These are phyloP conservation scores for Paxillus rubicundulus DNA, from an alignment of 768 basidiomycete genomes.

Conservation along the genomic window DNA sequence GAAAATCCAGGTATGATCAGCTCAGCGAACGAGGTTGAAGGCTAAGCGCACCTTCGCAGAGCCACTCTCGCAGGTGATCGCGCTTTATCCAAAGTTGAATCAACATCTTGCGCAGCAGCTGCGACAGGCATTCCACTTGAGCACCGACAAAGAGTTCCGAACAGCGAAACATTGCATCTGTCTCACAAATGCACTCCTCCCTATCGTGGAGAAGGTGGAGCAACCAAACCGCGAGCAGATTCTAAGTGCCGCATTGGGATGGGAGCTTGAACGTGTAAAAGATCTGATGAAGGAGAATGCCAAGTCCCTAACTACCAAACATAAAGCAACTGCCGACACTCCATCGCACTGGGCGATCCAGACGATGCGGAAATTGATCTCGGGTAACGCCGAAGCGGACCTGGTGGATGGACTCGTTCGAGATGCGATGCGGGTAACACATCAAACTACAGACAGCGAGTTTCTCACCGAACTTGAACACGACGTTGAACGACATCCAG, in stretches of 20 bases:
- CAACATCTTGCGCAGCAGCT: neutral
- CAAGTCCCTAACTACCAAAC: neutral
- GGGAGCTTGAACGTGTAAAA: neutral
- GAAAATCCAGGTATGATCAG: constrained; percentile 4
- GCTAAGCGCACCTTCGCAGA: constrained; percentile 2
- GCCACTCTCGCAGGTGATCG: constrained; percentile 2
- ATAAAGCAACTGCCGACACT: neutral
- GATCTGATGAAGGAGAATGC: neutral
- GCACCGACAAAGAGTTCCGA: constrained; percentile 4
- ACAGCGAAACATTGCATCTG: constrained; percentile 14
- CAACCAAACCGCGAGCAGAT: neutral
- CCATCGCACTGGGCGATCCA: neutral
- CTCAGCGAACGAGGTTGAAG: neutral
- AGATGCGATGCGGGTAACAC: neutral
- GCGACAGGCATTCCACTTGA: neutral
- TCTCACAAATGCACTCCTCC: constrained; percentile 4
- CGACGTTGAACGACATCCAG: constrained; percentile 5
- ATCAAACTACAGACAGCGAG: constrained; percentile 9
- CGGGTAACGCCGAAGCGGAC: neutral
- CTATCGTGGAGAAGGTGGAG: neutral
- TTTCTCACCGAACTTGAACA: constrained; percentile 12
- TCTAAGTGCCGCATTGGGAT: constrained; percentile 1
- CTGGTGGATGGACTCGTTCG: constrained; percentile 4
- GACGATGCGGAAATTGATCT: neutral
- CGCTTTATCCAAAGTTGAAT: constrained; percentile 14